These are phyloP conservation scores for Orbilia brochopaga DNA, from an alignment of 2,329 filamentous ascomycete species.

Conservation along the genomic window DNA sequence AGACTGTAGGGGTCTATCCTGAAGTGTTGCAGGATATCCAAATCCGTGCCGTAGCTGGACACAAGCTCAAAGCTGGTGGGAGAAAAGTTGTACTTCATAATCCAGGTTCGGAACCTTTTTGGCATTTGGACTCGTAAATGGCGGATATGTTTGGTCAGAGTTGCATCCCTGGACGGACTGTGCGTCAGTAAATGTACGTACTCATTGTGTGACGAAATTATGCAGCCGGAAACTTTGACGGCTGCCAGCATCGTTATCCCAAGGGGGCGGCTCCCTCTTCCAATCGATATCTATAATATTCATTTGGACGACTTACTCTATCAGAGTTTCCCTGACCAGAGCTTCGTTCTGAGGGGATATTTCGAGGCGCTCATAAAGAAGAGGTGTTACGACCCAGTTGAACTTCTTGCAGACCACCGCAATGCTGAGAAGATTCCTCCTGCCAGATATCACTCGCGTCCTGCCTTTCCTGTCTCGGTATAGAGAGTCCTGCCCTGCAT, in stretches of 20 bases:
- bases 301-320: slow-evolving; percentile 28
- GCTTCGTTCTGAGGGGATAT: slow-evolving; percentile 47
- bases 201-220: slow-evolving; percentile 6
- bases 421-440: slow-evolving; percentile 25
- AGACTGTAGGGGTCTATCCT: slow-evolving; percentile 48
- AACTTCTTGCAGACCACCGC: slow-evolving; percentile 44
- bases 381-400: slow-evolving; percentile 46
- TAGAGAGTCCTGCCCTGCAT: slow-evolving; percentile 33
- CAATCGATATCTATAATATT: background rate
- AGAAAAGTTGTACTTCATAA: slow-evolving; percentile 48
- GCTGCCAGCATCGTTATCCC: too few species aligned
- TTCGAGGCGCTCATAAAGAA: slow-evolving; percentile 44
- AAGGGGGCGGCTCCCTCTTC: background rate
- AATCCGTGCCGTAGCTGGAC: slow-evolving; percentile 42
- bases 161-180: slow-evolving; percentile 24
- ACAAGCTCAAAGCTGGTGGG: slow-evolving; percentile 47
- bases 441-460: slow-evolving; percentile 30
- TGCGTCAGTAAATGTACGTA: slow-evolving; percentile 12
- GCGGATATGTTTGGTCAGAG: slow-evolving; percentile 43
- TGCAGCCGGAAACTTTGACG: too few species aligned
- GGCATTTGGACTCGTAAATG: slow-evolving; percentile 49
- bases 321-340: slow-evolving; percentile 38
- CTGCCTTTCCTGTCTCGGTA: slow-evolving; percentile 40
- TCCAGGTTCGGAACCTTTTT: slow-evolving; percentile 49
- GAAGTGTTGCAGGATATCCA: slow-evolving; percentile 48